phyloP scores from a whole-genome alignment of 306 rosid genomes.

The Lablab purpureus region DNA sequence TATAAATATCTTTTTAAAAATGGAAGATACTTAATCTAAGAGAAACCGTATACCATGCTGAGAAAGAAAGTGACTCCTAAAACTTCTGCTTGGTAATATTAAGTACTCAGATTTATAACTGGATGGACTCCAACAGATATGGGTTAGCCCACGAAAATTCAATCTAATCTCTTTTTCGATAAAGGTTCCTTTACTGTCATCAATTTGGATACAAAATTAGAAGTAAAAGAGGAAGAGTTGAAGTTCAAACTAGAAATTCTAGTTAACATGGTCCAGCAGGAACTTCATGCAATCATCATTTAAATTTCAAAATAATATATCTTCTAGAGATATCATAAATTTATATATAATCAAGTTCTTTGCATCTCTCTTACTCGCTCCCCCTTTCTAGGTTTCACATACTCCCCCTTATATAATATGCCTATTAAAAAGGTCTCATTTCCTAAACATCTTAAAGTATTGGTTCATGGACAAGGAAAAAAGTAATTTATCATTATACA shows the following conservation, averaged over 20 bases:
- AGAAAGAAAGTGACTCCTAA: neutral
- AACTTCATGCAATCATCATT: neutral
- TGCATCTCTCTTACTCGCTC: neutral
- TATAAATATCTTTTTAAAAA: neutral
- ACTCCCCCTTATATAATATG: neutral
- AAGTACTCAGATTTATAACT: neutral
- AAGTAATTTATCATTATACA: neutral
- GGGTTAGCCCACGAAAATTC: neutral
- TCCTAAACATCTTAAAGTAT: neutral
- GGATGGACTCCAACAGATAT: neutral
- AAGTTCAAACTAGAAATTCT: neutral
- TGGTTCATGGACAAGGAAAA: neutral
- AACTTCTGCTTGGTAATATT: neutral
- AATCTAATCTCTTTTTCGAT: neutral
- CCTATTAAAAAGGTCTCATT: neutral
- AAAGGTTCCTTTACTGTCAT: no score
- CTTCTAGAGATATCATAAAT: slow-evolving; percentile 1
- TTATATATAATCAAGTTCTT: neutral
- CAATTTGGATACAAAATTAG: neutral
- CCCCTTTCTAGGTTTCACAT: neutral
- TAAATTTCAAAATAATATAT: neutral
- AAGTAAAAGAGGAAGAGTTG: neutral
- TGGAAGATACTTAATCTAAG: neutral
- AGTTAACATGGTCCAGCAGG: neutral
- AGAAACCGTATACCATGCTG: neutral